Base-by-base conservation (phyloP, 805 yeast species). In the Barnettozyma sucrosica region DNA sequence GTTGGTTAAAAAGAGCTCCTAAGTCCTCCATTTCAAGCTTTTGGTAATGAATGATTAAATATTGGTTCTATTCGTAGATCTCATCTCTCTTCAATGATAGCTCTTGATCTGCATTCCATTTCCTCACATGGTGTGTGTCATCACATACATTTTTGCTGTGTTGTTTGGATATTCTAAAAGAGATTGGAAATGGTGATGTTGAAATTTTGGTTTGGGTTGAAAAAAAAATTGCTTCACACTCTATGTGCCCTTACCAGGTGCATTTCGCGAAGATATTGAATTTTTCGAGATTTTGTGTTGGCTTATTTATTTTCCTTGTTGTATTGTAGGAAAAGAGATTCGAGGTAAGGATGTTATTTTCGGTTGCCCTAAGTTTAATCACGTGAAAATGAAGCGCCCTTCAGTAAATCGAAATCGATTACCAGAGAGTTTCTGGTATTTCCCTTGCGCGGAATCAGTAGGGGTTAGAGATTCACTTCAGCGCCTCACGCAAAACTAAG, bases 71-170 rank as follows among this genome's bases (percentile, higher is more conserved):
- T 16, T 28, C 16, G 11, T 16, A 13, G 32, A 28, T 28, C 32
- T 13, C 7, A 13, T 28, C 32, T 28, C 32, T 13, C 14, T 7
- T 28, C 7, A 28, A 28, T 28, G 13, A 28, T 28, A 11, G 16
- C 32, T 14, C 16, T 11, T 13, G 6, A n/a, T 8, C n/a, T 28
- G 32, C 16, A 11, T 28, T 28, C 32, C n/a, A 28, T 28, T 26
- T 28, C 32, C 16, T 28, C 32, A 13, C n/a, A 28, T 28, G 13
- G 7, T n/a, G 9, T 28, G n/a, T 7, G 32, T 28, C 5, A 39
- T 49, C 49, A 57, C 62, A 51, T 58, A 58, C 62, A 58, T 58
- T 58, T 56, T 56, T 51, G 51, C 49, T 58, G 60, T 57, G 41
- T 50, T 48, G 28, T 47, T 44, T 53, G 24, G 40, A 41, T 47